Percentiles rank a stretch among this genome's conserved stretches.
Conservation (phyloP, 352 stramenopile genomes). For the Phytophthora constricta region DNA sequence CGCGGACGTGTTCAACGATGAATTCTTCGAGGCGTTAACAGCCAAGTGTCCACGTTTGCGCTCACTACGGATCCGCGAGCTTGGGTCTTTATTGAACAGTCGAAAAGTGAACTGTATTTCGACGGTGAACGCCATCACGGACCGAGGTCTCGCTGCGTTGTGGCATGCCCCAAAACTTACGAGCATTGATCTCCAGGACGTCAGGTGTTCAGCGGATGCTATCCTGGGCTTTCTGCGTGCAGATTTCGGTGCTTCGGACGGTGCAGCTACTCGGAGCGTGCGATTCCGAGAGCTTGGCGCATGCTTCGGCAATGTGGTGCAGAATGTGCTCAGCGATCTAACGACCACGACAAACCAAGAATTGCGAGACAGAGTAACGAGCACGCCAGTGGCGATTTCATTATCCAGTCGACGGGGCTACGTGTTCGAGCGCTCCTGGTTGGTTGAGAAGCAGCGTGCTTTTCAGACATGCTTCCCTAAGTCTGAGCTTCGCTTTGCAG, state of each 20-base stretch:
- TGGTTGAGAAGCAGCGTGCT: slow-evolving; percentile 31
- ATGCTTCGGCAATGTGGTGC: slow-evolving; percentile 49
- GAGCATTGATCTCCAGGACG: slow-evolving; percentile 46
- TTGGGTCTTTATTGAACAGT: slow-evolving; percentile 28
- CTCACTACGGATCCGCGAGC: slow-evolving; percentile 44
- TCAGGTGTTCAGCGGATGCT: slow-evolving; percentile 36
- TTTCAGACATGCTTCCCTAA: slow-evolving; percentile 23
- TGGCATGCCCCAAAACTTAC: slow-evolving; percentile 25
- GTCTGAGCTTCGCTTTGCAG: slow-evolving; percentile 39
- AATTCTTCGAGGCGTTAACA: slow-evolving; percentile 40
- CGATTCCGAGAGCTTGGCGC: slow-evolving; percentile 45
- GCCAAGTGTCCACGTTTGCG: slow-evolving; percentile 31
- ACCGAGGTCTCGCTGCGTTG: slow-evolving; percentile 37
- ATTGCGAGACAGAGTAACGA: not conserved
- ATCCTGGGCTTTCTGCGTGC: slow-evolving; percentile 32
- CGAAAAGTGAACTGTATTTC: slow-evolving; percentile 25
- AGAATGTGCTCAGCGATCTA: slow-evolving; percentile 35
- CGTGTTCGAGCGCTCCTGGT: slow-evolving; percentile 45
- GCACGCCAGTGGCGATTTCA: slow-evolving; percentile 31
- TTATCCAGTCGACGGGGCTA: slow-evolving; percentile 46
- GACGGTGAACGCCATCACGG: slow-evolving; percentile 42
- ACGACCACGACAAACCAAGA: not conserved
- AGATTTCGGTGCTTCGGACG: not conserved
- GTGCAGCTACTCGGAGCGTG: slow-evolving; percentile 12
- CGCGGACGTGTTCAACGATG: slow-evolving; percentile 54